Base-by-base conservation (phyloP, 2,329 filamentous ascomycete species). In the Sclerotinia trifoliorum region DNA sequence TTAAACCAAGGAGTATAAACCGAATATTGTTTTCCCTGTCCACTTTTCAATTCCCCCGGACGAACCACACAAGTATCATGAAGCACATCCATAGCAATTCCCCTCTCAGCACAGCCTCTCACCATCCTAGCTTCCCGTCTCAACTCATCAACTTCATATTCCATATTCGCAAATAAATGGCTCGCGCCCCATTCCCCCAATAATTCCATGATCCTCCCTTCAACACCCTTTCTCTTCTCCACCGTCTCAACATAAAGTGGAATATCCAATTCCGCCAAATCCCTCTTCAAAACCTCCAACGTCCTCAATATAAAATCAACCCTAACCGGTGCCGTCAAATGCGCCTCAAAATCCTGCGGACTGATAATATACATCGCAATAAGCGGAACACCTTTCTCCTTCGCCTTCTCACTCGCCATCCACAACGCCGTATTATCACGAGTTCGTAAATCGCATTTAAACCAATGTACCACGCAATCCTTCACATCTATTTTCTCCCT, bases 131-230 rank as follows among this genome's bases (percentile, higher is more conserved):
- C 87, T 74, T 97, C 94, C 7, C 93, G 84, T 55, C 93, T 83
- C 68, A 97, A 79, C 79, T 97, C 94, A 76, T 97, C 94, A 0
- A 96, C 92, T 78, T 97, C 94, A 75, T 96, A 97, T 77, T 97
- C 93, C 68, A 93, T 87, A 76, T 96, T 97, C 60, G 90, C 88
- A 74, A 88, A 96, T 2, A 97, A 72, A 74, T 95, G 90, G 61
- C 83, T 89, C 0, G 87, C 90, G 0, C 86, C 86, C 93, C 92
- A 97, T 70, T 87, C 81, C 42, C 86, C 80, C 77, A 90, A 86
- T 52, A 94, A 80, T 64, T 88, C 84, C 2, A 90, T 73, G 13
- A 97, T 81, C 5, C 88, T 82, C 1, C 77, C 78, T 0, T 88
- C 85, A 0, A 95, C 82, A 0, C 83, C 79, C 71, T 83, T 89